Base-by-base conservation (phyloP, 805 yeast species). In the Starmera caribaea region DNA sequence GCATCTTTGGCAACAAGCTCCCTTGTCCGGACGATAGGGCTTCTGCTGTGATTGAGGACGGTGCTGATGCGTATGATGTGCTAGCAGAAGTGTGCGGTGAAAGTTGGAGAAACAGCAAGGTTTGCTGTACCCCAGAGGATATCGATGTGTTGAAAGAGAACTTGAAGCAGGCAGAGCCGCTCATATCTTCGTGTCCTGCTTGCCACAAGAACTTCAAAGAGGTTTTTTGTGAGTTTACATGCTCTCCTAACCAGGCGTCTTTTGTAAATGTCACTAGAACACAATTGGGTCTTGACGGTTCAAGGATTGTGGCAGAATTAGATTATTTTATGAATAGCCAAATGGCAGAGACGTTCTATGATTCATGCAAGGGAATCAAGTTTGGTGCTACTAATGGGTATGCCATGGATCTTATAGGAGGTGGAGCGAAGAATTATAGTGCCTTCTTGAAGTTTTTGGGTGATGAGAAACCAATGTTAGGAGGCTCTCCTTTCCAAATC, bases 351-450 rank as follows among this genome's bases (percentile, higher is more conserved):
- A 65, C 52, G 2, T 76, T 90, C 51, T 90, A 66, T 55, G 82
- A 88, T 41, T 85, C 96, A 2, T 90, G 98, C 63, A 83, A 83
- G 49, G 77, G 80, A 45, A 81, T 90, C 56, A 88, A 90, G 61
- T 89, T 92, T 58, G 78, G 90, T 4, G 96, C 96, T 8, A 88
- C 97, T 3, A 90, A 89, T 59, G 96, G 97, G 3, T 85, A 73
- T 51, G 97, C 96, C 9, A 88, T 90, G 97, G 97, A 90, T 55
- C 68, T 90, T 32, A 80, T 90, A 33, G 98, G 98, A 8, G 98
- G 98, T n/a, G 97, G 97, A 2, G 97, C 97, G 3, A 71, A 68
- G 40, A 74, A 79, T 49, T 84, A 76, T 57, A 50, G 66, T 28
- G 76, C 76, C 40, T 90, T 90, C 55, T 64, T 90, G 48, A 83